These are phyloP conservation scores for Suillus sp. DNA, from an alignment of 768 basidiomycete species.

Conservation along the genomic window DNA sequence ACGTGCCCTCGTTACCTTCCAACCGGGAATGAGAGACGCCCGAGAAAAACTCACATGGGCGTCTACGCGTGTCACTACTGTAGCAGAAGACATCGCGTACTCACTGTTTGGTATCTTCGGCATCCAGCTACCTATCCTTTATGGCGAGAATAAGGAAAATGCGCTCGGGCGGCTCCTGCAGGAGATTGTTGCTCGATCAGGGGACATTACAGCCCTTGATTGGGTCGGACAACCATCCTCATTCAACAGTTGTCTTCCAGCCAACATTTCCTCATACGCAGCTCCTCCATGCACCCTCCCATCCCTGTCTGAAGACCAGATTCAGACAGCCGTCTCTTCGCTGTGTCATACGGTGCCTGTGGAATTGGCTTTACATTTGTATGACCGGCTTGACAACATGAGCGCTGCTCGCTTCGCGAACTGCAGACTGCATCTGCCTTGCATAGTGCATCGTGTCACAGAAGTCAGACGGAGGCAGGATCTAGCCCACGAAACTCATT, in stretches of 20 bases:
- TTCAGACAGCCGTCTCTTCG: background rate
- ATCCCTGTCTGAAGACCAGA: background rate
- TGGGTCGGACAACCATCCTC: constrained; percentile 10
- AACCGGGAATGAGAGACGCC: background rate
- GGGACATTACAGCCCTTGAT: constrained; percentile 5
- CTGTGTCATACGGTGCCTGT: background rate
- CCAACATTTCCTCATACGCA: background rate
- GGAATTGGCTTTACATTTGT: background rate
- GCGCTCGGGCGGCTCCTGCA: background rate
- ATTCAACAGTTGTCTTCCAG: constrained; percentile 11
- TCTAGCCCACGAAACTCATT: background rate
- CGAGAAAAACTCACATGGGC: background rate
- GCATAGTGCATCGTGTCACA: background rate
- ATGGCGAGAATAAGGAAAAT: background rate
- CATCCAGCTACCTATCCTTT: background rate
- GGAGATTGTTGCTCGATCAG: background rate
- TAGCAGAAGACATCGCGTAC: background rate
- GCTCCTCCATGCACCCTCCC: background rate
- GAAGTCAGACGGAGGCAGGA: background rate
- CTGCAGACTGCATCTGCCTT: background rate
- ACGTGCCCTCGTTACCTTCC: background rate
- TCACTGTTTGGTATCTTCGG: background rate
- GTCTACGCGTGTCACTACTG: background rate
- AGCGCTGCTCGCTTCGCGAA: background rate
- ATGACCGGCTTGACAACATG: background rate